phyloP scores from a whole-genome alignment of 495 filamentous ascomycete genomes.

The Darksidea phi region DNA sequence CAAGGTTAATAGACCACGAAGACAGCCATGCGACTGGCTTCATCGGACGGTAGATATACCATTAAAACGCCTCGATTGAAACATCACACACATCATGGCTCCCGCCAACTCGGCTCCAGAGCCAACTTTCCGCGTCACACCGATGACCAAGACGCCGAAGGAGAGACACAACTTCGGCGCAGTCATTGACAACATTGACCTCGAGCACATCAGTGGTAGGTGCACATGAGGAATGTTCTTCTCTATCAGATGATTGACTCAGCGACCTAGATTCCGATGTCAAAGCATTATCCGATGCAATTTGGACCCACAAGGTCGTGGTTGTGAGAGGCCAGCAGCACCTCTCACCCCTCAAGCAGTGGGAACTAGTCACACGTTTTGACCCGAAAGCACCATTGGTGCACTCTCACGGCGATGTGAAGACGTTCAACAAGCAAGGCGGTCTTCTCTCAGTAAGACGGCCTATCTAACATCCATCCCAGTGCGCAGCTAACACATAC shows the following conservation, averaged over 20 bases:
- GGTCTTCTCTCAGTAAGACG: slow-evolving; percentile 19
- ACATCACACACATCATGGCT: too few species aligned
- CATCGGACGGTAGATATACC: too few species aligned
- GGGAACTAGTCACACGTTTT: slow-evolving; percentile 46
- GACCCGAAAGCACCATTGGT: slow-evolving; percentile 43
- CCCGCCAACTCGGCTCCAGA: background rate
- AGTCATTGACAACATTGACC: slow-evolving; percentile 35
- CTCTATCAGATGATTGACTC: background rate
- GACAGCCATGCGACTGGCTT: too few species aligned
- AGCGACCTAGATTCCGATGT: slow-evolving; percentile 40
- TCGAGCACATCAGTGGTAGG: slow-evolving; percentile 35
- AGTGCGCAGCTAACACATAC: background rate
- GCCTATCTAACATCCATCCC: background rate
- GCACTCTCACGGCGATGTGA: slow-evolving; percentile 46
- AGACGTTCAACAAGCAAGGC: slow-evolving; percentile 38
- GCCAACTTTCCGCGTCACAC: background rate
- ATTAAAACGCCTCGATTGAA: too few species aligned
- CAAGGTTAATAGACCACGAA: too few species aligned
- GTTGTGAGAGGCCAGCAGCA: slow-evolving; percentile 46
- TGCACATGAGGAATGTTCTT: background rate
- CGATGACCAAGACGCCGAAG: background rate
- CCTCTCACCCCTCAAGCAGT: slow-evolving; percentile 45
- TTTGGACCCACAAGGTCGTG: slow-evolving; percentile 46
- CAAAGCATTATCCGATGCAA: slow-evolving; percentile 41
- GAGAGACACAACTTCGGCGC: slow-evolving; percentile 37